Percentiles rank a stretch among this genome's conserved stretches.
Evolutionary conservation across 805 yeast genomes (phyloP).

Genomic region (Ogataea pignaliae): DNA sequence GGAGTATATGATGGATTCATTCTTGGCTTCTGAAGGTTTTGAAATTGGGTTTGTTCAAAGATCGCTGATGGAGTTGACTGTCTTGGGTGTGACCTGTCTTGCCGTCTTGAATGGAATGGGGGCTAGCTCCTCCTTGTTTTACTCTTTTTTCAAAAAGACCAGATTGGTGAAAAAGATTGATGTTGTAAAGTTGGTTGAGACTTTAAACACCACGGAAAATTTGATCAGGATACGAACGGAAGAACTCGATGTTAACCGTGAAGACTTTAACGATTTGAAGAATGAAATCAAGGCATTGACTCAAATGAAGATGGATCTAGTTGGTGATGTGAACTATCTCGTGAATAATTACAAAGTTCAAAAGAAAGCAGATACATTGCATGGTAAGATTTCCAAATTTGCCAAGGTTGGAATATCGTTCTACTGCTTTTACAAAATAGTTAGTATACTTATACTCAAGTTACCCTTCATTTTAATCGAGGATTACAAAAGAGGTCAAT

Average conservation of each 20-base stretch:
- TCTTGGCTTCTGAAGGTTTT: background rate
- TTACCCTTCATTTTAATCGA: conserved; percentile 31
- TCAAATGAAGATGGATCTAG: conserved; percentile 23
- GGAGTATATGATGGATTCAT: background rate
- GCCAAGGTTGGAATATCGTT: conserved; percentile 29
- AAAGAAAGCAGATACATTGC: conserved; percentile 5
- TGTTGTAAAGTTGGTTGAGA: conserved; percentile 31
- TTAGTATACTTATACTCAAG: conserved; percentile 37
- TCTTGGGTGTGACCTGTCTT: conserved; percentile 47
- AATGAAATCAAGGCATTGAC: conserved; percentile 37
- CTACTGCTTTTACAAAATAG: conserved; percentile 47
- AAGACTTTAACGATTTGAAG: conserved; percentile 25
- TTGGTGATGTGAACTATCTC: conserved; percentile 14
- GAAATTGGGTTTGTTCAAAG: conserved; percentile 8
- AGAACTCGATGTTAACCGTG: conserved; percentile 23
- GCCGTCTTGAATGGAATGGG: conserved; percentile 51
- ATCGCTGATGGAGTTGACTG: conserved; percentile 41
- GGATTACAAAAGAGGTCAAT: conserved; percentile 3
- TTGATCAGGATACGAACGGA: conserved; percentile 31
- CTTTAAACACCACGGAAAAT: conserved; percentile 38
- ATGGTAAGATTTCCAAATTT: conserved; percentile 9
- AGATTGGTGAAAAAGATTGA: conserved; percentile 29
- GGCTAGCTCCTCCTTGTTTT: conserved; percentile 41
- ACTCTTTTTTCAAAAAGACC: conserved; percentile 18
- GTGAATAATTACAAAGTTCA: conserved; percentile 8